Evolutionary conservation across 306 rosid genomes (phyloP).

Genomic region (Pyrus bretschneideri): DNA sequence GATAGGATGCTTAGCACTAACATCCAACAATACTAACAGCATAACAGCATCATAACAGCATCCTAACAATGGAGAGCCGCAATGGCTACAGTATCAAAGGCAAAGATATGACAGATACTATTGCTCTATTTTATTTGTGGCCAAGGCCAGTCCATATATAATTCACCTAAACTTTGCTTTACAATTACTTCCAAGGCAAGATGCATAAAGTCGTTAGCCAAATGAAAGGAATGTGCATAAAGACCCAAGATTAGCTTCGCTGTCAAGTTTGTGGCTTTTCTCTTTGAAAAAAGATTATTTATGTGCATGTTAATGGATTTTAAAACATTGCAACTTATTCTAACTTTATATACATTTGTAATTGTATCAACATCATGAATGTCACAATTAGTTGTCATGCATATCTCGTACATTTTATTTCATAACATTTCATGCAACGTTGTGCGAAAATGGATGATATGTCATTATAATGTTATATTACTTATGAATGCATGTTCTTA

Average conservation of each 20-base stretch:
- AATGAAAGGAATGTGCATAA: not conserved
- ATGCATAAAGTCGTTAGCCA: not conserved
- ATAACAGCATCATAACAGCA: too few species aligned
- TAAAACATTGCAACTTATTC: not conserved
- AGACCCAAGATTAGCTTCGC: conserved; percentile 18
- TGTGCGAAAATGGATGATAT: not conserved
- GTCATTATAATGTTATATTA: not conserved
- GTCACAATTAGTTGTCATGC: not conserved
- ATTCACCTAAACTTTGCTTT: not conserved
- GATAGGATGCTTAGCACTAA: too few species aligned
- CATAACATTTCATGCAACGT: not conserved
- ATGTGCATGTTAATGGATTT: not conserved
- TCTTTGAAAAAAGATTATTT: not conserved
- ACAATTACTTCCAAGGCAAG: not conserved
- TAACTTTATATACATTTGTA: not conserved
- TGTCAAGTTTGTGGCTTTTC: conserved; percentile 6
- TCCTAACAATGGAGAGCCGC: too few species aligned
- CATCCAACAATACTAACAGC: too few species aligned
- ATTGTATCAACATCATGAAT: not conserved
- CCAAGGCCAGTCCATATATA: not conserved
- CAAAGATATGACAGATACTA: not conserved
- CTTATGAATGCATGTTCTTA: too few species aligned
- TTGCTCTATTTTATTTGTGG: not conserved
- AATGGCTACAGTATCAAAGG: conserved; percentile 17
- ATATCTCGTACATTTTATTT: not conserved